These are phyloP conservation scores for Azolla pinnata DNA, from an alignment of 75 land plant genomes.

Conservation along the genomic window DNA sequence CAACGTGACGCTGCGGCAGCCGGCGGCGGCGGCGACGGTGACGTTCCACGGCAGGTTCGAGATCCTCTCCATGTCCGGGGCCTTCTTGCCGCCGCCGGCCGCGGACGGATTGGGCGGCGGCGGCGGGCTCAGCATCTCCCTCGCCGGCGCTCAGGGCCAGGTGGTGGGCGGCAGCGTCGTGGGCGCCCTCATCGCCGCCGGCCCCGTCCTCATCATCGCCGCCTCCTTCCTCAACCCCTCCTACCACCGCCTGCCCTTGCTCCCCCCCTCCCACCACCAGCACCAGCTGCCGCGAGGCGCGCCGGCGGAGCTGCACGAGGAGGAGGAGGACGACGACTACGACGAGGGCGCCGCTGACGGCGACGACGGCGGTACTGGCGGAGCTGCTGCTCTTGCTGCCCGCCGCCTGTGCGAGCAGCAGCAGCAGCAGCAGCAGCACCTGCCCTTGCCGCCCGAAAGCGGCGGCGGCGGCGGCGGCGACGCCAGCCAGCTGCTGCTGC, in stretches of 20 bases:
- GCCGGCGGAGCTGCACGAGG: too few relatives aligned
- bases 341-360: constrained; percentile 19
- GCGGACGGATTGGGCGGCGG: constrained; percentile 62
- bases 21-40: constrained; percentile 60
- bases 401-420: not conserved
- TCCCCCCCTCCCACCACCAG: too few relatives aligned
- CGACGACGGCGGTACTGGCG: not conserved
- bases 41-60: constrained; percentile 72
- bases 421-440: not conserved
- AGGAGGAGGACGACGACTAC: constrained; percentile 44
- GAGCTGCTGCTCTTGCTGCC: not conserved
- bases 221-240: constrained; percentile 74
- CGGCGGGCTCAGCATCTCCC: constrained; percentile 58
- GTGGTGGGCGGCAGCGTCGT: constrained; percentile 80
- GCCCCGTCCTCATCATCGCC: constrained; percentile 74
- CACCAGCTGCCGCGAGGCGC: too few relatives aligned
- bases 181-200: constrained; percentile 53
- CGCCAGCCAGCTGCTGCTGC: too few relatives aligned
- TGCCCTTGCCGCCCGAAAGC: not conserved
- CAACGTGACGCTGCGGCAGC: constrained; percentile 76
- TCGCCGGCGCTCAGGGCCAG: constrained; percentile 78
- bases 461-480: too few relatives aligned
- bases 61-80: constrained; percentile 69
- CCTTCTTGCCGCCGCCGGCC: constrained; percentile 52
- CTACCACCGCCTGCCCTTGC: constrained; percentile 61